Base-by-base conservation (phyloP, 2,329 filamentous ascomycete genomes). In the Neopestalotiopsis sp. region DNA sequence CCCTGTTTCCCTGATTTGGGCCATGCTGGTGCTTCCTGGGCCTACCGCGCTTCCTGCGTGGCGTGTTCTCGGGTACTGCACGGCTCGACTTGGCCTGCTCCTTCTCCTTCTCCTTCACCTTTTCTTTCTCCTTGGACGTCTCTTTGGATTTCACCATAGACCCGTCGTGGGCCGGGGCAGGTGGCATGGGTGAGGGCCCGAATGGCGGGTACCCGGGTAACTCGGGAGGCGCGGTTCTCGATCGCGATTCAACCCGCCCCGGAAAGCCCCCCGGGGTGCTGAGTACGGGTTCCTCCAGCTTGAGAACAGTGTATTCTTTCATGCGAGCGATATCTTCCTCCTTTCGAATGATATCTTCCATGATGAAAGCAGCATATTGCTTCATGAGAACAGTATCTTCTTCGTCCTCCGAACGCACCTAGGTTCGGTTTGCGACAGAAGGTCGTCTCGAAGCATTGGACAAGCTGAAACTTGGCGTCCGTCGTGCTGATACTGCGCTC, bases 351-450 rank as follows among this genome's bases (percentile, higher is more conserved):
- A 28, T 28, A 28, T 28, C 24, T 28, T 28, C 24, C 24, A 28
- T 28, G 24, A 28, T 28, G 24, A 28, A 4, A 28, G 24, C 24
- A 28, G 24, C 3, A 28, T 28, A 28, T 28, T 28, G 24, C 24
- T 28, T 28, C 24, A 28, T 28, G 24, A 28, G 24, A 28, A 28
- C 24, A 28, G 24, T 28, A 28, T 28, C 24, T 28, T 28, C 24
- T 28, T 28, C 24, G 24, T 28, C 24, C 24, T 28, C 24, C 24
- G 24, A 28, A 28, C 24, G 24, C 24, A 28, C 69, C 79, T 82
- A 87, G 60, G 81, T 85, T 66, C 84, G 82, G 71, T 82, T 82
- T 62, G 82, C 78, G 52, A 87, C 83, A 20, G 86, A 87, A 12
- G 82, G 79, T 68, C 81, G 80, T 65, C 85, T 81, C 68, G 83